Conservation (phyloP, 2,329 filamentous ascomycete species). For the Beauveria australis region DNA sequence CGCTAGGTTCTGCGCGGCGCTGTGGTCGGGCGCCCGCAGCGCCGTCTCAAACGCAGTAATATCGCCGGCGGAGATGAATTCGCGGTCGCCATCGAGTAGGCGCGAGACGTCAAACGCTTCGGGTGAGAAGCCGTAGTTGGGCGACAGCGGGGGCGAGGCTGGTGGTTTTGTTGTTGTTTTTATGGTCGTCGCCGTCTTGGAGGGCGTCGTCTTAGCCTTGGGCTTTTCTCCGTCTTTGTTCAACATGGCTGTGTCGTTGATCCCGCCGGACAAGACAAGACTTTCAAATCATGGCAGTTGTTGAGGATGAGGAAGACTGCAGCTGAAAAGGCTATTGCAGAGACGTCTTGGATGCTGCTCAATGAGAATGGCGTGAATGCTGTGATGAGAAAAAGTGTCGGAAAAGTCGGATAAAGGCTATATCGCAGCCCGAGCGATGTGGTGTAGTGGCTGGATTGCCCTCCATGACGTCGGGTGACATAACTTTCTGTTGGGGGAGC, state of each 20-base stretch:
- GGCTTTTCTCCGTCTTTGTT: not conserved
- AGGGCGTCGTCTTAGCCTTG: not conserved
- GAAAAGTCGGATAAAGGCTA: not conserved
- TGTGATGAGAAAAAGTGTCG: not conserved
- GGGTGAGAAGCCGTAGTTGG: conserved; percentile 47
- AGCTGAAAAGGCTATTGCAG: not conserved
- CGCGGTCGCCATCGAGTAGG: conserved; percentile 71
- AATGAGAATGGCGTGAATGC: not conserved
- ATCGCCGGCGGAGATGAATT: conserved; percentile 68
- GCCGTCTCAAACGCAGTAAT: conserved; percentile 73
- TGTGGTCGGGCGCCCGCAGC: conserved; percentile 71
- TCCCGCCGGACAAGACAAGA: not conserved
- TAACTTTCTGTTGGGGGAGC: conserved; percentile 8
- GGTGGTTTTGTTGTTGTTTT: not conserved
- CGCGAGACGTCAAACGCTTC: conserved; percentile 59
- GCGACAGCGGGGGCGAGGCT: not conserved
- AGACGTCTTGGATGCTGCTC: not conserved
- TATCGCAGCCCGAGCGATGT: not conserved
- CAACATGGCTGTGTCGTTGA: conserved; percentile 1
- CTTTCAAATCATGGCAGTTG: not conserved
- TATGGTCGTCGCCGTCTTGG: not conserved
- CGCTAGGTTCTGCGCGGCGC: conserved; percentile 31
- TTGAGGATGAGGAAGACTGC: not conserved
- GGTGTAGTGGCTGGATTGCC: not conserved
- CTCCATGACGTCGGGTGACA: conserved; percentile 12